Base-by-base conservation (phyloP, 345 rosid genomes). In the Populus deltoides region DNA sequence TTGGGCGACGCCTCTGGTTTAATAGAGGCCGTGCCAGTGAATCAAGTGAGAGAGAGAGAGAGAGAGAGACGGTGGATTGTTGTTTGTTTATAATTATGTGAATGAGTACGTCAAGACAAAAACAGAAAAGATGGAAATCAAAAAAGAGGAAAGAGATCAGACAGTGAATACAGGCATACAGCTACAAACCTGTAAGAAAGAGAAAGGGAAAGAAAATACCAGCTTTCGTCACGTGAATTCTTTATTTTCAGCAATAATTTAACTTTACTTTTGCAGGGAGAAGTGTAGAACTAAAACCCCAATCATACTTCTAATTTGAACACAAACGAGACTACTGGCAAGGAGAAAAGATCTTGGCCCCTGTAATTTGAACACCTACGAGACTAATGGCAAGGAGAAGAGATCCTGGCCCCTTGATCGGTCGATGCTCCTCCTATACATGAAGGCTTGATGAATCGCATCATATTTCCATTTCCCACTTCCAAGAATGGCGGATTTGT, bases 71-170 rank as follows among this genome's bases (percentile, higher is more conserved):
- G 81, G 72, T 63, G 85, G 73, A 62, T 81, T 11, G 82, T 84
- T 84, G 86, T 83, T 84, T 27, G 72, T 71, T 69, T 82, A 33
- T 33, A 5, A 71, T 59, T 27, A 5, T 55, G 18, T 81, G 78
- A 82, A 82, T 89, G 83, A 89, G 86, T 85, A 83, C 71, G 16
- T 43, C 1, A 55, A 59, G 71, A 77, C 69, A 57, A 38, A 82
- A 79, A 25, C 47, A 41, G 36, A 41, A 9, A 12, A 41, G 3
- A 41, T 1, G 6, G 47, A 41, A 41, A 41, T 41, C 10, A 41
- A 41, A 41, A 39, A 39, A 11, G 39, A 38, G 8, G 8, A 7
- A 11, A 41, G 47, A 41, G 47, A 41, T 41, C 1, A 31, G 61
- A 6, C 0, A 51, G 55, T 24, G 45, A 7, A 0, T 31, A 36